phyloP scores from a whole-genome alignment of 495 filamentous ascomycete genomes.

The Penicillium coprophilum region DNA sequence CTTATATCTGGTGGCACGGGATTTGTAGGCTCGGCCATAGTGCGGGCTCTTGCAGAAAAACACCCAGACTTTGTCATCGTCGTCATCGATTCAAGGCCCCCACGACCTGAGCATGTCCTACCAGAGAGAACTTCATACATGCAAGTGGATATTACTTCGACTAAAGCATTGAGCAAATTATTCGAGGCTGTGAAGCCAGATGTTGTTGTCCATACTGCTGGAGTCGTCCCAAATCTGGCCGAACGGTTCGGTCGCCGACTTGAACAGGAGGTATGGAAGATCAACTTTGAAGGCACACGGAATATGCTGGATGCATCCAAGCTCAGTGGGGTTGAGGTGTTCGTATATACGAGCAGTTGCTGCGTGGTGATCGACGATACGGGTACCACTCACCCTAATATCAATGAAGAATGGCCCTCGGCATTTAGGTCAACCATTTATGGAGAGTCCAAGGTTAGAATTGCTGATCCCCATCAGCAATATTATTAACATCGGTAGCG shows the following conservation, averaged over 20 bases:
- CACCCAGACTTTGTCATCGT: slow-evolving; percentile 45
- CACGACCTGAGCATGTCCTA: slow-evolving; percentile 31
- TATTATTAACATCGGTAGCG: not conserved
- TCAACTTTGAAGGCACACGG: slow-evolving; percentile 60
- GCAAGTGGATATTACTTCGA: slow-evolving; percentile 41
- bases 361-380: slow-evolving; percentile 57
- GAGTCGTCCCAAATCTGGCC: slow-evolving; percentile 42
- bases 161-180: slow-evolving; percentile 28
- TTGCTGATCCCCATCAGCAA: not conserved
- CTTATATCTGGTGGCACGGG: slow-evolving; percentile 57
- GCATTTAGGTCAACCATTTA: slow-evolving; percentile 53
- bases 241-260: slow-evolving; percentile 43
- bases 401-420: slow-evolving; percentile 53
- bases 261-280: slow-evolving; percentile 38
- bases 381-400: slow-evolving; percentile 50
- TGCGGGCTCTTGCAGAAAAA: slow-evolving; percentile 42
- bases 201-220: slow-evolving; percentile 49
- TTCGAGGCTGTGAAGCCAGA: slow-evolving; percentile 37
- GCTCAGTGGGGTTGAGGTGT: slow-evolving; percentile 48
- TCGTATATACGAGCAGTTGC: slow-evolving; percentile 59
- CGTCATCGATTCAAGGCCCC: slow-evolving; percentile 42
- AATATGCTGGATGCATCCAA: slow-evolving; percentile 56
- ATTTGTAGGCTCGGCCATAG: slow-evolving; percentile 49
- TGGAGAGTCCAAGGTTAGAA: slow-evolving; percentile 56
- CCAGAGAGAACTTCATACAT: slow-evolving; percentile 33